phyloP scores from a whole-genome alignment of 441 rosid genomes.

The Sinapis alba region DNA sequence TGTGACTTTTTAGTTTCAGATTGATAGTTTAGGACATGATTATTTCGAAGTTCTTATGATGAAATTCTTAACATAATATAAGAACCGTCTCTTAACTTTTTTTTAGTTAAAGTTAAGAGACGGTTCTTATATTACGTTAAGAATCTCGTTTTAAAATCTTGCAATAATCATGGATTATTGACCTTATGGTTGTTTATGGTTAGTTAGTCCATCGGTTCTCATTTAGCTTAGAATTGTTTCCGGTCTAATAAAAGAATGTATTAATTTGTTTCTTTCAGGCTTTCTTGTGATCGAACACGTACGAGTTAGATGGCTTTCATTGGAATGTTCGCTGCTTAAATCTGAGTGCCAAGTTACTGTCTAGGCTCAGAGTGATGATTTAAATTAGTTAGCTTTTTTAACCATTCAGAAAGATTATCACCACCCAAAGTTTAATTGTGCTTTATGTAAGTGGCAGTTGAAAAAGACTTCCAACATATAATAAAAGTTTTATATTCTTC shows the following conservation, averaged over 20 bases:
- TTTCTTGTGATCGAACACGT: not conserved
- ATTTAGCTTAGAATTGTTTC: not conserved
- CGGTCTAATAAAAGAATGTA: not conserved
- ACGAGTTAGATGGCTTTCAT: not conserved
- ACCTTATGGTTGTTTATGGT: too few relatives aligned
- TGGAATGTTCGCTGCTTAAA: not conserved
- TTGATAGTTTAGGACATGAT: not conserved
- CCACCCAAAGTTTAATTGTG: not conserved
- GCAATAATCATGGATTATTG: too few relatives aligned
- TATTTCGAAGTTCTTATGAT: too few relatives aligned
- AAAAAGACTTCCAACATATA: not conserved
- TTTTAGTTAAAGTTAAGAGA: too few relatives aligned
- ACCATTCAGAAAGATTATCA: not conserved
- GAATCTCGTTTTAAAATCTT: too few relatives aligned
- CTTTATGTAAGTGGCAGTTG: not conserved
- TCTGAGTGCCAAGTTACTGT: not conserved
- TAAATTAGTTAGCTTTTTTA: not conserved
- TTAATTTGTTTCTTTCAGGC: not conserved
- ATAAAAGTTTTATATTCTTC: not conserved
- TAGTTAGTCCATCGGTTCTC: not conserved
- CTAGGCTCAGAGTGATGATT: not conserved
- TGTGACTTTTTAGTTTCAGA: not conserved
- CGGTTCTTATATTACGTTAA: too few relatives aligned
- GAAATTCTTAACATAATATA: too few relatives aligned
- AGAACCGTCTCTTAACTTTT: too few relatives aligned